Base-by-base conservation (phyloP, 768 basidiomycete genomes). In the Candolleomyces eurysporus region DNA sequence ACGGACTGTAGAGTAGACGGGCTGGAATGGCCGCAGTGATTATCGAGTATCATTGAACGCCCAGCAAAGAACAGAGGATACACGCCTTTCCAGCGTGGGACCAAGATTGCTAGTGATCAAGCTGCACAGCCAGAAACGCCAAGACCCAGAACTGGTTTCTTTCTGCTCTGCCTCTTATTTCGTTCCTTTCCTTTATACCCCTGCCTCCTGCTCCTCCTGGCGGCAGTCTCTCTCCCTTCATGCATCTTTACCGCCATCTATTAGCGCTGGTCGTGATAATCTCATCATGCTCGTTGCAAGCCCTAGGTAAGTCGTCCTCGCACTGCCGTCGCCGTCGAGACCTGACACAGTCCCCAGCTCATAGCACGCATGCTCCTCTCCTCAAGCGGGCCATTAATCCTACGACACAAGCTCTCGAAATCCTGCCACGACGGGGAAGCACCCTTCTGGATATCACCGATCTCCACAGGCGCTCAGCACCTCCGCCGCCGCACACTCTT, bases 321-420 rank as follows among this genome's bases (percentile, higher is more conserved):
- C 58, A 48, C 11, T 53, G 36, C 19, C 64, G 53, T n/a, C 31
- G 26, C 56, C 42, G 56, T 21, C 30, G 45, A 26, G 50, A 42
- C 31, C 43, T 61, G 54, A 53, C 49, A 48, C 8, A 10, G 32
- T 49, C 30, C 54, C 57, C 65, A 86, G 85, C 82, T 46, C 78
- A 79, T 67, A 84, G 81, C 67, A 65, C 76, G 40, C 75, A 77
- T 61, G 75, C 78, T 61, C 71, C 79, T 53, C 81, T 82, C 36
- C 61, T 87, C 63, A 84, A 80, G 66, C 74, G 79, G 62, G 67
- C 84, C 19, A 78, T 73, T 21, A 75, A 84, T 65, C 86, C 84
- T 16, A 75, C 77, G 16, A 82, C 81, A 2, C 72, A 79, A 43
- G 75, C 83, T 17, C 73, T 88, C 30, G 83, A 87, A 65, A 86